These are phyloP conservation scores for Boechera retrofracta DNA, from an alignment of 345 rosid genomes.

Conservation along the genomic window DNA sequence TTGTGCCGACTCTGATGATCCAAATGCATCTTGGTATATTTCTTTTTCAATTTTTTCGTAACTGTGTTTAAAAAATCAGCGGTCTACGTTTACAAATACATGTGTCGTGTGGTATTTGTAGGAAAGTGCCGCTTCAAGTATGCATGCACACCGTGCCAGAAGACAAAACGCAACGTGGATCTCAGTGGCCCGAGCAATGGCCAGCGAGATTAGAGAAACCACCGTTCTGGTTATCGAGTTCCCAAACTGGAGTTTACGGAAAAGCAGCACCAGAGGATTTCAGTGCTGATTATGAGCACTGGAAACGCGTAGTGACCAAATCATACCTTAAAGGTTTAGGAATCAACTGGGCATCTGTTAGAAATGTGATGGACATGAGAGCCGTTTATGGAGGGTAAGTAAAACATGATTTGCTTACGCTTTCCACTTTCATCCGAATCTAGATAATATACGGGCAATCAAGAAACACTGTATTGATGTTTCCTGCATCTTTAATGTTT, in stretches of 20 bases:
- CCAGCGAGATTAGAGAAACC: constrained; percentile 79
- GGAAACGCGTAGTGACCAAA: constrained; percentile 88
- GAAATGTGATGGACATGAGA: constrained; percentile 99
- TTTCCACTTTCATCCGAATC: neutral
- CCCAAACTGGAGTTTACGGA: constrained; percentile 91
- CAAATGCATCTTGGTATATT: constrained; percentile 87
- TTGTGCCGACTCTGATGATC: constrained; percentile 82
- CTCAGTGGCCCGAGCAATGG: constrained; percentile 96
- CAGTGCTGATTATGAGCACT: constrained; percentile 72
- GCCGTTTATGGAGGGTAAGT: constrained; percentile 94
- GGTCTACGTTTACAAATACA: neutral
- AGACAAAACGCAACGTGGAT: constrained; percentile 69
- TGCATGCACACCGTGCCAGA: constrained; percentile 88
- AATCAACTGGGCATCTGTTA: constrained; percentile 80
- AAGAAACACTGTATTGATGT: constrained; percentile 4
- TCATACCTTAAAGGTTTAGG: constrained; percentile 85
- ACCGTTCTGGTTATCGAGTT: constrained; percentile 85
- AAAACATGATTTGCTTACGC: neutral
- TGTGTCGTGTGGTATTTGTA: constrained; percentile 36
- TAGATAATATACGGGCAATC: neutral
- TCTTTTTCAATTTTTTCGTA: neutral
- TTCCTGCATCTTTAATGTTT: constrained; percentile 21
- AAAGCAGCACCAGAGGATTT: constrained; percentile 93
- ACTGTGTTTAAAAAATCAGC: neutral
- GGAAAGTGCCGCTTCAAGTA: constrained; percentile 88